Evolutionary conservation across 1,284 basidiomycete genomes (phyloP).

Genomic region (Exobasidium cylindrosporum): DNA sequence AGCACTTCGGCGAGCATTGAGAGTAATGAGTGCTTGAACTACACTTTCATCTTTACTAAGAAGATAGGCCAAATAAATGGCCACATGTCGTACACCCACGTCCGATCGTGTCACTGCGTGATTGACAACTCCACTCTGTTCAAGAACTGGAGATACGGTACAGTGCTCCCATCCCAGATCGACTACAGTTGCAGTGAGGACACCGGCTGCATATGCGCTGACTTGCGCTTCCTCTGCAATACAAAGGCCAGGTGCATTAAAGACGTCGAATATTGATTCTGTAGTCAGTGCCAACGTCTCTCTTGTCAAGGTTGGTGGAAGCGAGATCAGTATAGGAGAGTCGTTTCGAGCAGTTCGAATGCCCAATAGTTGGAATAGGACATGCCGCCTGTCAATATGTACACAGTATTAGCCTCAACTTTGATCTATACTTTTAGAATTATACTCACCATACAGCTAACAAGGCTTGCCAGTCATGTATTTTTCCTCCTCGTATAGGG

Average conservation of each 20-base stretch:
- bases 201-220: slow-evolving; percentile 77
- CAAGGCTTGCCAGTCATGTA: slow-evolving; percentile 82
- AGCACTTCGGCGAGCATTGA: slow-evolving; percentile 13
- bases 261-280: slow-evolving; percentile 89
- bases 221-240: slow-evolving; percentile 81
- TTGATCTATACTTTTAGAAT: neutral
- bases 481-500: slow-evolving; percentile 75
- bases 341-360: slow-evolving; percentile 81
- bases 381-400: slow-evolving; percentile 68
- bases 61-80: slow-evolving; percentile 46
- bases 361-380: slow-evolving; percentile 73
- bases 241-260: slow-evolving; percentile 82
- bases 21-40: slow-evolving; percentile 33
- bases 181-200: slow-evolving; percentile 74
- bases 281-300: slow-evolving; percentile 71
- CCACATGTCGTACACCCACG: slow-evolving; percentile 45
- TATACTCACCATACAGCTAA: slow-evolving; percentile 79
- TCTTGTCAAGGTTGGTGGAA: slow-evolving; percentile 69
- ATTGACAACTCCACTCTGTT: slow-evolving; percentile 62
- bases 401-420: slow-evolving; percentile 2
- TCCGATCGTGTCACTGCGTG: slow-evolving; percentile 34
- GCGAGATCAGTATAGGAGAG: slow-evolving; percentile 74
- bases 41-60: slow-evolving; percentile 42
- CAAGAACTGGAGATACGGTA: slow-evolving; percentile 75
- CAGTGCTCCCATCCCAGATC: slow-evolving; percentile 77